Conservation (phyloP, 2,329 filamentous ascomycete species). For the Penicillium polonicum region DNA sequence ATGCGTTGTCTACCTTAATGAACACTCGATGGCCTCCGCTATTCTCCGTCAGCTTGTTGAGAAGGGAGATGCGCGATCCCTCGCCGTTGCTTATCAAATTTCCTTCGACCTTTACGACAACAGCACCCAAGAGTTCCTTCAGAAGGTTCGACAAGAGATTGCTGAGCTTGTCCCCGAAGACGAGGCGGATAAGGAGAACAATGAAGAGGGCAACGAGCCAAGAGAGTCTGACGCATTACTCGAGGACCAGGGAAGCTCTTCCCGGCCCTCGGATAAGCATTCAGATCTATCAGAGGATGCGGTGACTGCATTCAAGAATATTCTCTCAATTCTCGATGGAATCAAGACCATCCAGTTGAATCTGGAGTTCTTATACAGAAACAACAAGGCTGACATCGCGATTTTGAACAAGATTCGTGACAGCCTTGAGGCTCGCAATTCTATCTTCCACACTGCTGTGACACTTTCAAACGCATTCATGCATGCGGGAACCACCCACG, state of each 20-base stretch:
- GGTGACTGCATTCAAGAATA: constrained; percentile 55
- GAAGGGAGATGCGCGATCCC: constrained; percentile 72
- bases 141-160: constrained; percentile 80
- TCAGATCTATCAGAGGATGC: constrained; percentile 49
- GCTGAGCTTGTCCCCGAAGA: constrained; percentile 55
- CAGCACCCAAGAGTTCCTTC: constrained; percentile 92
- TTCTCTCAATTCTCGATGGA: constrained; percentile 70
- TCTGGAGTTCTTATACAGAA: constrained; percentile 93
- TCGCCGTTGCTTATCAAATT: constrained; percentile 91
- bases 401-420: constrained; percentile 97
- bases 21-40: constrained; percentile 82
- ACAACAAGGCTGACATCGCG: constrained; percentile 86
- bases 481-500: constrained; percentile 97
- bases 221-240: constrained; percentile 61
- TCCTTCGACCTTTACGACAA: constrained; percentile 98
- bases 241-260: constrained; percentile 47
- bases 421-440: constrained; percentile 91
- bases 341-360: constrained; percentile 93
- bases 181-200: constrained; percentile 45
- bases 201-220: constrained; percentile 53
- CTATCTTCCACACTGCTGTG: constrained; percentile 96
- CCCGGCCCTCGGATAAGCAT: constrained; percentile 43
- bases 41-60: constrained; percentile 81
- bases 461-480: constrained; percentile 99
- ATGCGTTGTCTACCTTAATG: constrained; percentile 93